A percentile compares a stretch with the other conserved stretches of the same genome.
These are phyloP conservation scores for Knufia fluminis DNA, from an alignment of 2,329 filamentous ascomycete species.

Conservation along the genomic window DNA sequence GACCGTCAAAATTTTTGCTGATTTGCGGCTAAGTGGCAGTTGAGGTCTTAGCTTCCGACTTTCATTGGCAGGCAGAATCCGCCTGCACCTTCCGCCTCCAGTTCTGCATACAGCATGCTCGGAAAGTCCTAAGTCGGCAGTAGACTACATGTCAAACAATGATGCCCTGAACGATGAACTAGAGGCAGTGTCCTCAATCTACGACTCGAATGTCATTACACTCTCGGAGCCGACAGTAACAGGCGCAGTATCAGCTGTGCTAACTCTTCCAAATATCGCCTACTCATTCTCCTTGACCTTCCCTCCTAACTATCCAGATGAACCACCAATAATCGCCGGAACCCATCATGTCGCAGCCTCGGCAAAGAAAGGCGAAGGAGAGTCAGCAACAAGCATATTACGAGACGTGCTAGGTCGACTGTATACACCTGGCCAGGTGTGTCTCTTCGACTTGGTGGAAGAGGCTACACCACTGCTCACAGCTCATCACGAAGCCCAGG, in stretches of 20 bases:
- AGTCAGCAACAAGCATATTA: constrained; percentile 59
- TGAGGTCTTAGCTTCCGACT: no score
- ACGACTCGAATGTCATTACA: constrained; percentile 39
- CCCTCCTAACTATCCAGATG: constrained; percentile 62
- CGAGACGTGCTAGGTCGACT: constrained; percentile 56
- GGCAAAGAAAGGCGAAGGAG: constrained; percentile 63
- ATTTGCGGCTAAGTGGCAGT: no score
- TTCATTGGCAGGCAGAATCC: no score
- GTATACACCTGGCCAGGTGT: constrained; percentile 67
- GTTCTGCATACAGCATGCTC: no score
- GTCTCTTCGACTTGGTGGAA: constrained; percentile 85
- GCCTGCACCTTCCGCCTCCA: background rate
- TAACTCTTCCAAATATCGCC: constrained; percentile 52
- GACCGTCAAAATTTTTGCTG: no score
- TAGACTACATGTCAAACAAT: constrained; percentile 13
- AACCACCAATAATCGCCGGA: constrained; percentile 62
- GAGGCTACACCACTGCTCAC: constrained; percentile 41
- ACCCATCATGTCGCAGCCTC: constrained; percentile 67
- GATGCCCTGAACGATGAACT: constrained; percentile 40
- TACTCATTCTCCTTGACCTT: constrained; percentile 55
- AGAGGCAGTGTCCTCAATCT: constrained; percentile 46
- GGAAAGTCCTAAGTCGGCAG: no score
- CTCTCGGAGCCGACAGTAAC: constrained; percentile 9
- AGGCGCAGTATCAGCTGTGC: constrained; percentile 46
- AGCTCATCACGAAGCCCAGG: constrained; percentile 44